Evolutionary conservation across 1,139 yeast genomes (phyloP).

Genomic region (Sugiyamaella novakii): DNA sequence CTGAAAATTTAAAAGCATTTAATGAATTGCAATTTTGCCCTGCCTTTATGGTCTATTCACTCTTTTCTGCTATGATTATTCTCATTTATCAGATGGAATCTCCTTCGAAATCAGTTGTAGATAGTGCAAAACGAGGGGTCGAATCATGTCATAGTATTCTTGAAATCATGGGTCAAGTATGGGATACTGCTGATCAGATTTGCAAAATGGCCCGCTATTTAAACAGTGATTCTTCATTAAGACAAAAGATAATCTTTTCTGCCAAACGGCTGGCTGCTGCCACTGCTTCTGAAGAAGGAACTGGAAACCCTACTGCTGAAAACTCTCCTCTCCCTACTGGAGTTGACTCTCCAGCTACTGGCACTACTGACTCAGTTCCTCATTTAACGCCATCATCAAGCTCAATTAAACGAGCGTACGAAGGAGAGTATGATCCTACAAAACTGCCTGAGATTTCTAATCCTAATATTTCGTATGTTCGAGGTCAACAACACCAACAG

Average conservation of each 20-base stretch:
- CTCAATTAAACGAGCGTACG: constrained; percentile 14
- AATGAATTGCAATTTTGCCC: constrained; percentile 59
- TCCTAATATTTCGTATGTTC: constrained; percentile 16
- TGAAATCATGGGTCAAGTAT: constrained; percentile 53
- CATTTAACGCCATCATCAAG: constrained; percentile 1
- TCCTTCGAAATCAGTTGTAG: constrained; percentile 55
- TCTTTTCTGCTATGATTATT: constrained; percentile 72
- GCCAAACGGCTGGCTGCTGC: constrained; percentile 28
- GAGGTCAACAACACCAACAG: constrained; percentile 6
- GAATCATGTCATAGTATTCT: constrained; percentile 55
- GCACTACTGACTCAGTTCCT: not conserved
- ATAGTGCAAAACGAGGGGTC: constrained; percentile 62
- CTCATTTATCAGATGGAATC: constrained; percentile 75
- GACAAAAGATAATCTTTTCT: constrained; percentile 37
- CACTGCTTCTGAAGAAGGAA: constrained; percentile 14
- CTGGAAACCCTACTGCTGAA: constrained; percentile 8
- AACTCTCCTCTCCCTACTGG: constrained; percentile 11
- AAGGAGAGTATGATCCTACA: constrained; percentile 15
- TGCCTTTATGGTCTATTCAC: constrained; percentile 53
- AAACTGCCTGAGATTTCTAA: constrained; percentile 9
- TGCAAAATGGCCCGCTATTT: constrained; percentile 39
- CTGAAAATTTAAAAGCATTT: constrained; percentile 58
- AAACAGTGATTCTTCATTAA: constrained; percentile 34
- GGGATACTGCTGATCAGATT: constrained; percentile 46
- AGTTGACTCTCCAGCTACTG: constrained; percentile 1